Percentiles rank a stretch among this genome's conserved stretches.
These are phyloP conservation scores for Lachnellula occidentalis DNA, from an alignment of 2,329 filamentous ascomycete species.

Conservation along the genomic window DNA sequence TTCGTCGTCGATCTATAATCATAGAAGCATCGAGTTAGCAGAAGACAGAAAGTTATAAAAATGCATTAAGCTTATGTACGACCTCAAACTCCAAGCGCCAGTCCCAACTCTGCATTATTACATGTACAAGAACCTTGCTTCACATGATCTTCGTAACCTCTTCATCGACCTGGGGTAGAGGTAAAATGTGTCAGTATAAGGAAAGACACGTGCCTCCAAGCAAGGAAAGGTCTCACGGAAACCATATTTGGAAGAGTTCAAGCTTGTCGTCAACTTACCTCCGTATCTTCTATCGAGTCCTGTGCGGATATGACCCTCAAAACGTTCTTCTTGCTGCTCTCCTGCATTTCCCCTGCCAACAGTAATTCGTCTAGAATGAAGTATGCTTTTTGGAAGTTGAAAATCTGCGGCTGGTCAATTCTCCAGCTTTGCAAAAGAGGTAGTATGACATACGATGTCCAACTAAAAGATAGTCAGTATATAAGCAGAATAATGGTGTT, in stretches of 20 bases:
- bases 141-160: constrained; percentile 35
- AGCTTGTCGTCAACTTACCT: constrained; percentile 56
- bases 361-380: constrained; percentile 97
- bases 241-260: neutral
- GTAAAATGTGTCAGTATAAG: constrained; percentile 48
- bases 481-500: neutral
- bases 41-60: neutral
- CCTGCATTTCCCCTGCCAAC: constrained; percentile 92
- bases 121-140: constrained; percentile 18
- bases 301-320: constrained; percentile 93
- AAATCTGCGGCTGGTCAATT: constrained; percentile 51
- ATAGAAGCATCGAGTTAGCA: constrained; percentile 5
- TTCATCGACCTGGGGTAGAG: constrained; percentile 37
- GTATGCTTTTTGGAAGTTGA: constrained; percentile 99
- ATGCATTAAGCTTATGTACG: constrained; percentile 4
- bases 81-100: constrained; percentile 13
- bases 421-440: neutral
- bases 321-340: constrained; percentile 99
- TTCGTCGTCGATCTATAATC: constrained; percentile 6
- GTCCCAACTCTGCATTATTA: neutral
- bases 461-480: constrained; percentile 18
- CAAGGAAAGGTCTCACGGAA: neutral
- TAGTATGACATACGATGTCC: constrained; percentile 22
- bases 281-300: constrained; percentile 97
- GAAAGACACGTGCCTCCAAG: neutral